Percentiles rank a stretch among this genome's conserved stretches.
phyloP scores from a whole-genome alignment of 2,329 filamentous ascomycete genomes.

The Arthrobotrys pseudoclavata region DNA sequence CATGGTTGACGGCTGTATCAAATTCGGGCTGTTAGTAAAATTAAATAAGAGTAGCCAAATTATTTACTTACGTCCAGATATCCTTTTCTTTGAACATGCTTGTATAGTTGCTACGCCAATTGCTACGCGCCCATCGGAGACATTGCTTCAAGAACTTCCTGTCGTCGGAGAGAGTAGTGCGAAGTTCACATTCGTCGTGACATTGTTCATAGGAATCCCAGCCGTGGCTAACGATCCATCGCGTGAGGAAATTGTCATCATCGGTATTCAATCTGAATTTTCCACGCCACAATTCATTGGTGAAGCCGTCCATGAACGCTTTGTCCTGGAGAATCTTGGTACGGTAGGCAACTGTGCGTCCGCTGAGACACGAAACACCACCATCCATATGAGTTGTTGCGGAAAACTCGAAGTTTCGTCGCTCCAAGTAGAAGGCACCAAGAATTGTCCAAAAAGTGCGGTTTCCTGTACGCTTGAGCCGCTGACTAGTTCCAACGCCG shows the following conservation, averaged over 20 bases:
- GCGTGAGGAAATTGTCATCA: constrained; percentile 97
- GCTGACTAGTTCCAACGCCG: constrained; percentile 91
- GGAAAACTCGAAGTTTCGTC: constrained; percentile 96
- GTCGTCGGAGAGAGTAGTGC: constrained; percentile 92
- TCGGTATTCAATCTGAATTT: constrained; percentile 93
- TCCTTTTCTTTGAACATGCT: constrained; percentile 86
- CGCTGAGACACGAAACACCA: constrained; percentile 96
- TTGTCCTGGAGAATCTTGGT: constrained; percentile 87
- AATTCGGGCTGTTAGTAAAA: constrained; percentile 33
- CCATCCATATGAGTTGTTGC: constrained; percentile 95
- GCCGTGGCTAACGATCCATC: constrained; percentile 91
- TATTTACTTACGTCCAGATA: constrained; percentile 81
- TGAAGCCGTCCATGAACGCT: constrained; percentile 88
- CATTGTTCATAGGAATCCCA: constrained; percentile 98
- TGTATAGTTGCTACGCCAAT: constrained; percentile 96
- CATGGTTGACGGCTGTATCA: constrained; percentile 82
- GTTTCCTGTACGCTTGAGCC: constrained; percentile 78
- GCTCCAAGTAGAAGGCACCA: constrained; percentile 89
- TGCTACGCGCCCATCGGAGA: constrained; percentile 93
- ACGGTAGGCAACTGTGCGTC: constrained; percentile 91
- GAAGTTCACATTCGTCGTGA: constrained; percentile 87
- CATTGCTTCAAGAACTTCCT: constrained; percentile 93
- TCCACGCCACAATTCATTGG: constrained; percentile 84
- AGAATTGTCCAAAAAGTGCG: constrained; percentile 86
- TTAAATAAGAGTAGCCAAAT: constrained; percentile 22